These are phyloP conservation scores for Lichtheimia ramosa DNA, from an alignment of 371 early-diverging fungal genomes.

Conservation along the genomic window DNA sequence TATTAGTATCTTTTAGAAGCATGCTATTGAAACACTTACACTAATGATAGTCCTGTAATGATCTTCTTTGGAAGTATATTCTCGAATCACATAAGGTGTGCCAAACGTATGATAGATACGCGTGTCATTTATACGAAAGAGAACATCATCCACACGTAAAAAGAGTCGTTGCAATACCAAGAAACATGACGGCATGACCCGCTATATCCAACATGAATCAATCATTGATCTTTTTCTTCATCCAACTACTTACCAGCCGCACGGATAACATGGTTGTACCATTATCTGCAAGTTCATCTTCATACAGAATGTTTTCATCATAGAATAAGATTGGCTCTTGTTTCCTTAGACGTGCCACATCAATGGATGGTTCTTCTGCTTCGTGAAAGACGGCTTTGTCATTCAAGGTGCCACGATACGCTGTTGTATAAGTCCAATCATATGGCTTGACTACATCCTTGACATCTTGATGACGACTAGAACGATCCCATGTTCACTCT, in stretches of 20 bases:
- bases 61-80: slow-evolving; percentile 69
- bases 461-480: slow-evolving; percentile 67
- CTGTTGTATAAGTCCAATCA: slow-evolving; percentile 93
- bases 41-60: slow-evolving; percentile 57
- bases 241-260: slow-evolving; percentile 66
- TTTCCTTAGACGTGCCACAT: slow-evolving; percentile 71
- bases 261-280: slow-evolving; percentile 81
- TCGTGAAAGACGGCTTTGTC: slow-evolving; percentile 11
- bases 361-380: slow-evolving; percentile 49
- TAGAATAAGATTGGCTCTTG: slow-evolving; percentile 90
- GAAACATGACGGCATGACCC: slow-evolving; percentile 93
- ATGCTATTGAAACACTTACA: slow-evolving; percentile 32
- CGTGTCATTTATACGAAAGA: slow-evolving; percentile 87
- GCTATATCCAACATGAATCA: slow-evolving; percentile 37
- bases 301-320: slow-evolving; percentile 88
- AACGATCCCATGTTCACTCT: slow-evolving; percentile 15
- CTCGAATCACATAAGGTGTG: slow-evolving; percentile 61
- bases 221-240: background rate
- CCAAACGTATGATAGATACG: slow-evolving; percentile 88
- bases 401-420: slow-evolving; percentile 68
- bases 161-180: slow-evolving; percentile 87
- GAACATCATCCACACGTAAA: slow-evolving; percentile 91
- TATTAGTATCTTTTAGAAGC: too few relatives aligned
- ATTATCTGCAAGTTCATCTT: slow-evolving; percentile 96
- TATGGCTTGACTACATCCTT: slow-evolving; percentile 86